Base-by-base conservation (phyloP, 2,329 filamentous ascomycete genomes). In the Lachnellula cervina region DNA sequence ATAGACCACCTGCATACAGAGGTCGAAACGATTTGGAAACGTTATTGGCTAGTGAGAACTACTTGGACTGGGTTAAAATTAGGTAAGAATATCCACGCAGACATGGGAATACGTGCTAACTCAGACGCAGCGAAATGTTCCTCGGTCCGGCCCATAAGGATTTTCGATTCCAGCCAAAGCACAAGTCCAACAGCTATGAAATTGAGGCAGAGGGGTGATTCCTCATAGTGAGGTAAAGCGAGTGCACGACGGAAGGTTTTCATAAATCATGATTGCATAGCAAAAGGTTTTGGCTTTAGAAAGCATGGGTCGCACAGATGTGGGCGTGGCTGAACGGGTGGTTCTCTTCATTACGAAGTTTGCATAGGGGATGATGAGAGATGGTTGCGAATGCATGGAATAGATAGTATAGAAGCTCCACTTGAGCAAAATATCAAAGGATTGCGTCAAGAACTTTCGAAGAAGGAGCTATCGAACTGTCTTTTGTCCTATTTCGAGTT, bases 21-120 rank as follows among this genome's bases (percentile, higher is more conserved):
- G 92, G 93, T 19, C 80, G 94, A 56, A 87, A 94, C 72, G 94
- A 99, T 52, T 73, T 99, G 69, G 94, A 99, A 80, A 96, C 90
- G n/a, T 75, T 99, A 62, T 80, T 99, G 74, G 87, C 86, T 14
- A 97, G 91, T 73, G 83, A 84, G 61, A 91, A 97, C 73, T 97
- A 96, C 75, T 88, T 87, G 75, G 94, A 99, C 72, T 99, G 94
- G 94, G 91, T 99, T 71, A 97, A 96, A 77, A 95, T 99, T 67
- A 95, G 87, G 91, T 94, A 81, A 71, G 84, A n/a, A 23, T 16
- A 6, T 51, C 49, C 17, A 42, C 9, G 16, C 4, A 17, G 2
- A 14, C 5, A 23, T 9, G 21, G 19, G n/a, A 13, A 9, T 42
- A 16, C 9, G 53, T 52, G 38, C 54, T 66, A 43, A 59, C 47